Conservation (phyloP, 257 asterid species). For the Cinchona pubescens region DNA sequence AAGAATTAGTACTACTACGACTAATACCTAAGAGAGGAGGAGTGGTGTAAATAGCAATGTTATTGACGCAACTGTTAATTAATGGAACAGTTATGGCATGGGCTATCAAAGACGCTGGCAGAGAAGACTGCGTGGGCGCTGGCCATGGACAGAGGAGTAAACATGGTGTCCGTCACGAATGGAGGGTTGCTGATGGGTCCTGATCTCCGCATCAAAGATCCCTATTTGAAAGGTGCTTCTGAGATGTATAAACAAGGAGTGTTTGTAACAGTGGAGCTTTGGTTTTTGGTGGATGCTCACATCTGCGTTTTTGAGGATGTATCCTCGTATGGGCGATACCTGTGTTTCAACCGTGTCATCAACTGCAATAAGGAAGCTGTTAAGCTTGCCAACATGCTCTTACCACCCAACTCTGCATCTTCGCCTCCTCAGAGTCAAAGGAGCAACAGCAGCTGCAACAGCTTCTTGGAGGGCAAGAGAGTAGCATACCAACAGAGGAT, state of each 20-base stretch:
- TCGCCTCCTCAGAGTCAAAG: conserved; percentile 10
- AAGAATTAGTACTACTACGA: too few relatives aligned
- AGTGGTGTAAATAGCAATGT: too few relatives aligned
- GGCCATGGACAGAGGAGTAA: conserved; percentile 88
- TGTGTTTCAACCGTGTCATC: conserved; percentile 64
- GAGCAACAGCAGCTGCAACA: conserved; percentile 20
- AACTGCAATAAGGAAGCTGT: conserved; percentile 49
- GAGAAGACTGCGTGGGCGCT: conserved; percentile 92
- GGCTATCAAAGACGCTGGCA: conserved; percentile 70
- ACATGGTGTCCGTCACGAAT: conserved; percentile 75
- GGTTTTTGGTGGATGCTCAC: conserved; percentile 70
- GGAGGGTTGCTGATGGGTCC: conserved; percentile 66
- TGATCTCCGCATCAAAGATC: conserved; percentile 57
- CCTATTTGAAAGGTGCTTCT: conserved; percentile 73
- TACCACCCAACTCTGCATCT: conserved; percentile 35
- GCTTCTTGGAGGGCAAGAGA: conserved; percentile 49
- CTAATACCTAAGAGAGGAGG: too few relatives aligned
- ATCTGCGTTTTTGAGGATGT: conserved; percentile 75
- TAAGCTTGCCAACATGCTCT: conserved; percentile 47
- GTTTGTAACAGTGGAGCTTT: conserved; percentile 69
- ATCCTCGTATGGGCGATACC: conserved; percentile 69
- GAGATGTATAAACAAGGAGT: conserved; percentile 81
- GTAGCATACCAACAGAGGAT: conserved; percentile 66
- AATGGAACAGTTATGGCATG: conserved; percentile 67
- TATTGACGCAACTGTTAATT: neutral